phyloP scores from a whole-genome alignment of 345 rosid genomes.

The Aquilaria malaccensis region DNA sequence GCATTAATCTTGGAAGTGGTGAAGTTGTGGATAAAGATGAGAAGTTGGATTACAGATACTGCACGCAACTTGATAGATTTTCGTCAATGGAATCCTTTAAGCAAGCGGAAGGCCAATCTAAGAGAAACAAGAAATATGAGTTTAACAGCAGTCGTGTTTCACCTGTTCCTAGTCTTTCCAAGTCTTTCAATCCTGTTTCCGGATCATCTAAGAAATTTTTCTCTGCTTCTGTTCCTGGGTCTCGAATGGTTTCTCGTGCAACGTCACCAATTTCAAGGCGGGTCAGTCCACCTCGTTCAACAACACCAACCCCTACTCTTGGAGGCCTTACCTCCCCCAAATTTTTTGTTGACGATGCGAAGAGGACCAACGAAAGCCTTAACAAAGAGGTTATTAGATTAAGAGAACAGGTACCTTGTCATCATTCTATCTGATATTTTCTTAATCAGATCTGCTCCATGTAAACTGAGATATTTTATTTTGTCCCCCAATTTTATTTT shows the following conservation, averaged over 20 bases:
- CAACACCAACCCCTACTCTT: slow-evolving; percentile 95
- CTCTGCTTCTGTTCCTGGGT: slow-evolving; percentile 99
- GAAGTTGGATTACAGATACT: slow-evolving; percentile 73
- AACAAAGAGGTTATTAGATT: slow-evolving; percentile 85
- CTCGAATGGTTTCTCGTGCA: slow-evolving; percentile 96
- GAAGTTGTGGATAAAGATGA: slow-evolving; percentile 66
- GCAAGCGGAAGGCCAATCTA: slow-evolving; percentile 62
- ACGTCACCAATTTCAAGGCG: slow-evolving; percentile 96
- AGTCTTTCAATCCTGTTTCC: slow-evolving; percentile 78
- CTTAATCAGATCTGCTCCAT: slow-evolving; percentile 29
- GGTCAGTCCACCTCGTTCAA: slow-evolving; percentile 93
- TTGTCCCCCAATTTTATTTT: too few relatives aligned
- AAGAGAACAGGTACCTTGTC: slow-evolving; percentile 63
- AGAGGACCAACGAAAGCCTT: slow-evolving; percentile 64
- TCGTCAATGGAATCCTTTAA: slow-evolving; percentile 81
- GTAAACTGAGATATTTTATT: slow-evolving; percentile 15
- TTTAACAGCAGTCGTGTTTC: slow-evolving; percentile 96
- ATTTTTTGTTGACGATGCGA: slow-evolving; percentile 67
- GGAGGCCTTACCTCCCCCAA: slow-evolving; percentile 85
- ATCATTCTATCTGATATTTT: not conserved
- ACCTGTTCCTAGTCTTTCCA: slow-evolving; percentile 79
- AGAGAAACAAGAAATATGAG: slow-evolving; percentile 84
- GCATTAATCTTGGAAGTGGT: slow-evolving; percentile 48
- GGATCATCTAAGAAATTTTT: slow-evolving; percentile 94
- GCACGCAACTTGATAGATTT: slow-evolving; percentile 73